phyloP scores from a whole-genome alignment of 352 stramenopile genomes.

The Phytophthora boehmeriae region DNA sequence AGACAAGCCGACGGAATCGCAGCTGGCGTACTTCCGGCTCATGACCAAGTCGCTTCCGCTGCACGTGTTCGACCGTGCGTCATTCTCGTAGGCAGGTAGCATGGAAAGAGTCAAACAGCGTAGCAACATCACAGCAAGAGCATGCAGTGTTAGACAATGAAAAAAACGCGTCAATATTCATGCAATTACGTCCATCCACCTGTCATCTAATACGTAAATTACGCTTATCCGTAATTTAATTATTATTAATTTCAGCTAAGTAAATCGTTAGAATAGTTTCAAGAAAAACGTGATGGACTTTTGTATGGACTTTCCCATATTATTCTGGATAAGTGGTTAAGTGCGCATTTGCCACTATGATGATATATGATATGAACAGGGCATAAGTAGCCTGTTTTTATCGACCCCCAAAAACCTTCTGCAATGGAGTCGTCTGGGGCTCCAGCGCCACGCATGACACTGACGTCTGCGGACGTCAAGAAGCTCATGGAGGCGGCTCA shows the following conservation, averaged over 20 bases:
- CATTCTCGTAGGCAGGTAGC: constrained; percentile 68
- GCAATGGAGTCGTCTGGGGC: not conserved
- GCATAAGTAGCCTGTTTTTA: no score
- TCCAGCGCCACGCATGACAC: constrained; percentile 25
- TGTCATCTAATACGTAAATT: no score
- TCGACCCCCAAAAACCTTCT: no score
- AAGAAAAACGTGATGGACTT: no score
- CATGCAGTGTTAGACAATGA: constrained; percentile 27
- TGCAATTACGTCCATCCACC: no score
- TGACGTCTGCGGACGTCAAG: constrained; percentile 74
- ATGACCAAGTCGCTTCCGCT: constrained; percentile 87
- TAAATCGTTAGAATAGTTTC: no score
- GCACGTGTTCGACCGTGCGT: constrained; percentile 83
- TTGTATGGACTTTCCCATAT: no score
- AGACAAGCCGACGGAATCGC: constrained; percentile 75
- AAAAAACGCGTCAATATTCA: constrained; percentile 4
- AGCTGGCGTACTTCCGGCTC: constrained; percentile 84
- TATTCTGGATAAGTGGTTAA: no score
- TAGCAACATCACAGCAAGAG: constrained; percentile 18
- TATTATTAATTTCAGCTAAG: no score
- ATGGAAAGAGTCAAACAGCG: constrained; percentile 1
- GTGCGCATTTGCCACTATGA: no score
- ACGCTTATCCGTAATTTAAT: no score
- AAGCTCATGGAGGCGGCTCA: constrained; percentile 87
- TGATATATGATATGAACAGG: no score